Evolutionary conservation across 495 filamentous ascomycete genomes (phyloP).

Genomic region (Neurospora sp.): DNA sequence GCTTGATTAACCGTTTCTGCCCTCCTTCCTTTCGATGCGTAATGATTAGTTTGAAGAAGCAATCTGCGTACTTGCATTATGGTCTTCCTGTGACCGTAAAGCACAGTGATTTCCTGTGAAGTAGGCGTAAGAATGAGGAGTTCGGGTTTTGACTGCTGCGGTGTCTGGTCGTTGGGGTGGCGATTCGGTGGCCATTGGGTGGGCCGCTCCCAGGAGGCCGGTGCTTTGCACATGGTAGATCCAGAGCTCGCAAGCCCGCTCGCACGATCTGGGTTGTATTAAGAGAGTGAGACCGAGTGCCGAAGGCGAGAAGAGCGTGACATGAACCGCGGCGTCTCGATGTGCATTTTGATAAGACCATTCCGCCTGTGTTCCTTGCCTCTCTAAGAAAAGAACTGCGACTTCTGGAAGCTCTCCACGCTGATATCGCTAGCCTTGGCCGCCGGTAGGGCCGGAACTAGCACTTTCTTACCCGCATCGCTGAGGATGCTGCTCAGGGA

Average conservation of each 20-base stretch:
- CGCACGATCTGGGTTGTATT: neutral
- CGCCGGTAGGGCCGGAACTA: conserved; percentile 37
- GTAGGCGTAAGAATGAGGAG: neutral
- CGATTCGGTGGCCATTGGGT: neutral
- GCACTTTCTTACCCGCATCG: conserved; percentile 20
- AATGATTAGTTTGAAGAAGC: neutral
- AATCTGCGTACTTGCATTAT: neutral
- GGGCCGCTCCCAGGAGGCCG: neutral
- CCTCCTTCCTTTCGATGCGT: neutral
- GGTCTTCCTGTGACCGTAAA: neutral
- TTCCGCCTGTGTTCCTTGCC: neutral
- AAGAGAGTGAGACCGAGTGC: neutral
- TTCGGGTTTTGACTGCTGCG: neutral
- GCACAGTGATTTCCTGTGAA: neutral
- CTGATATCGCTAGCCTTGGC: conserved; percentile 59
- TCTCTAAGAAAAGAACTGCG: conserved; percentile 65
- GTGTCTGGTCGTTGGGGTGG: neutral
- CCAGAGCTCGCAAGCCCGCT: neutral
- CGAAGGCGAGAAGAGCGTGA: neutral
- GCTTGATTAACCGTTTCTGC: neutral
- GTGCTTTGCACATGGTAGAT: neutral
- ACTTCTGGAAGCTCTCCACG: conserved; percentile 84
- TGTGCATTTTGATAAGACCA: neutral
- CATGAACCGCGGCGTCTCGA: neutral
- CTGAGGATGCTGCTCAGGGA: conserved; percentile 34